Percentiles rank a stretch among this genome's conserved stretches.
These are phyloP conservation scores for Nyctanthes arbortristis DNA, from an alignment of 257 asterid genomes.

Conservation along the genomic window DNA sequence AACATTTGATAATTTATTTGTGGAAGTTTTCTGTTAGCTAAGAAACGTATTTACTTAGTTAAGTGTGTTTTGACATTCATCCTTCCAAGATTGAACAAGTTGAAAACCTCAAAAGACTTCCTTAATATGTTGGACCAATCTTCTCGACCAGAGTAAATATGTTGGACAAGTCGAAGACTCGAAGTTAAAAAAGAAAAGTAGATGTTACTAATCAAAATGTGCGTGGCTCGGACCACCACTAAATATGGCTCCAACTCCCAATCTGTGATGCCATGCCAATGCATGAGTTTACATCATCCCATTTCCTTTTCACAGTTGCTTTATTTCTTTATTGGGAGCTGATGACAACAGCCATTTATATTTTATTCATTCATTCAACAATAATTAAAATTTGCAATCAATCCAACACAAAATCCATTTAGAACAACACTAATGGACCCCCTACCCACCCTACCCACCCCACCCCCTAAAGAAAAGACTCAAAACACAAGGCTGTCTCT, in stretches of 20 bases:
- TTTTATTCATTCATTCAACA: slow-evolving; percentile 24
- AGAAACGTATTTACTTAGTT: background rate
- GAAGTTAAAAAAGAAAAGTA: too few relatives aligned
- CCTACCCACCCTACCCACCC: slow-evolving; percentile 15
- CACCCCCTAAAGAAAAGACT: slow-evolving; percentile 35
- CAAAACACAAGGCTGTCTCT: slow-evolving; percentile 49
- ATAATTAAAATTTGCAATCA: slow-evolving; percentile 22
- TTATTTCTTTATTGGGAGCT: slow-evolving; percentile 35
- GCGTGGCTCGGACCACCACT: slow-evolving; percentile 1
- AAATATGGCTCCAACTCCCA: slow-evolving; percentile 1
- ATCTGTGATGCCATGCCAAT: background rate
- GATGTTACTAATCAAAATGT: background rate
- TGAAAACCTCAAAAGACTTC: too few relatives aligned
- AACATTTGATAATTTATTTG: too few relatives aligned
- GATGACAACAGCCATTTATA: slow-evolving; percentile 25
- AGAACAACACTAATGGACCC: slow-evolving; percentile 14
- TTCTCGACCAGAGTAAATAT: too few relatives aligned
- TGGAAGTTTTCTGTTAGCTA: too few relatives aligned
- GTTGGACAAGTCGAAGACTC: too few relatives aligned
- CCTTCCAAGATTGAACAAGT: too few relatives aligned
- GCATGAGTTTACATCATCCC: slow-evolving; percentile 17
- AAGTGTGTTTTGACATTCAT: background rate
- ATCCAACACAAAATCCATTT: slow-evolving; percentile 46
- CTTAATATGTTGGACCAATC: too few relatives aligned
- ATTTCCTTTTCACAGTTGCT: slow-evolving; percentile 26